Evolutionary conservation across 306 rosid species (phyloP), one percentile per base, ranked within the genome.

Genomic region (Senna siamea): DNA sequence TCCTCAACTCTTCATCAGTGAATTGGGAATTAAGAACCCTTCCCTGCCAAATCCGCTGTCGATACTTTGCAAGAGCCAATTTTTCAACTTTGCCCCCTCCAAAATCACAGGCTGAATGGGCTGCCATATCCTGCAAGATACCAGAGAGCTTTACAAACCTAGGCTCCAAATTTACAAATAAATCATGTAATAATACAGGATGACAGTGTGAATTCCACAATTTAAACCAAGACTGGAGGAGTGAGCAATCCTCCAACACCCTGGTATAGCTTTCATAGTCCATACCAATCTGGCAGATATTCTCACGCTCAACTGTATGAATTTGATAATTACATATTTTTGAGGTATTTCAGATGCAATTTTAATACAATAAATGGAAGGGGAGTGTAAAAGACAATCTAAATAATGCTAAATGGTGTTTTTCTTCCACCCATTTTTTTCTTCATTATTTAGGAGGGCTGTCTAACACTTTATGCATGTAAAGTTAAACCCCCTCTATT

Each of bases 21-120:
- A 94, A 94, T 87, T 87, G 99, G 60, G 97, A 94, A 79, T 94
- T 94, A 71, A 94, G 93, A 69, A 94, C 93, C 85, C 99, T 87
- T 82, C 99, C 99, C 72, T 93, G 98, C 98, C 99, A 94, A 78
- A 94, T 79, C 43, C 85, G 80, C 70, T 89, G 97, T 50, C 99
- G 86, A 66, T 94, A 94, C 85, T 88, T 94, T 69, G 99, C 99
- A 43, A 94, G 87, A 30, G 99, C 96, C 75, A 84, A 65, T 34
- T 92, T 94, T 76, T 94, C 99, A 52, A 93, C 92, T 77, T 92
- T 94, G 0, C 99, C 99, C 4, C 99, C 99, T 11, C 99, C 99
- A 69, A 94, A 94, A 83, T 94, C 99, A 34, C 99, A 94, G 73
- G 99, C 99, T 14, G 99, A 94, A 86, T 94, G 99, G 22, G 99